Evolutionary conservation across 495 filamentous ascomycete species (phyloP).

Genomic region (Cercophora newfieldiana): DNA sequence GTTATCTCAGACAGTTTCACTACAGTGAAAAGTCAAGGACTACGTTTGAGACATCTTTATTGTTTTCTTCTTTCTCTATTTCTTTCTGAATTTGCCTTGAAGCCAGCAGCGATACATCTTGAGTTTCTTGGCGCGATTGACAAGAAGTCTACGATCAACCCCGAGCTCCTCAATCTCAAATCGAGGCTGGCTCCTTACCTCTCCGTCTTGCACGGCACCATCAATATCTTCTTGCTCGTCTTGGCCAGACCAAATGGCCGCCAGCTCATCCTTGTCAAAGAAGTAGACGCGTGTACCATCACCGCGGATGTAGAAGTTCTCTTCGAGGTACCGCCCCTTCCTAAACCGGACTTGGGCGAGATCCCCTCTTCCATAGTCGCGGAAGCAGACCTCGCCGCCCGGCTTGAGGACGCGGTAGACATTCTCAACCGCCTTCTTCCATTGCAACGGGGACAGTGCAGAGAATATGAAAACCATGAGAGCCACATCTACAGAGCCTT

Average conservation of each 20-base stretch:
- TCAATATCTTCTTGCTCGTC: constrained; percentile 8
- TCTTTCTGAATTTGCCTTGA: constrained; percentile 85
- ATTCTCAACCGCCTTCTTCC: constrained; percentile 79
- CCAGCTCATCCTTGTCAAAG: constrained; percentile 83
- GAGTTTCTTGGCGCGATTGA: constrained; percentile 83
- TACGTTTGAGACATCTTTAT: neutral
- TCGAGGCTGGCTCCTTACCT: constrained; percentile 23
- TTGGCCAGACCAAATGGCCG: constrained; percentile 69
- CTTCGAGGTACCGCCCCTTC: constrained; percentile 85
- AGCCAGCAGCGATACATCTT: constrained; percentile 99
- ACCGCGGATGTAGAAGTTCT: constrained; percentile 95
- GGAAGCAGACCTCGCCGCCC: constrained; percentile 86
- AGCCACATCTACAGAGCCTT: constrained; percentile 81
- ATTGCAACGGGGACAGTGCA: constrained; percentile 80
- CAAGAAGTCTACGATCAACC: constrained; percentile 81
- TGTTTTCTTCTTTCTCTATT: constrained; percentile 36
- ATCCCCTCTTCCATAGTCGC: constrained; percentile 94
- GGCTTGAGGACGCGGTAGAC: constrained; percentile 79
- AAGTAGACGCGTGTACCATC: constrained; percentile 98
- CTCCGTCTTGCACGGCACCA: constrained; percentile 25
- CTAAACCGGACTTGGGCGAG: constrained; percentile 95
- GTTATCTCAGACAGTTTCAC: too few species aligned
- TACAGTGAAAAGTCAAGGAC: neutral
- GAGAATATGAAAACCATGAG: constrained; percentile 97
- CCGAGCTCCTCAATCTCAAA: constrained; percentile 78